phyloP scores from a whole-genome alignment of 495 filamentous ascomycete species.

The Astrothelium macrocarpum region DNA sequence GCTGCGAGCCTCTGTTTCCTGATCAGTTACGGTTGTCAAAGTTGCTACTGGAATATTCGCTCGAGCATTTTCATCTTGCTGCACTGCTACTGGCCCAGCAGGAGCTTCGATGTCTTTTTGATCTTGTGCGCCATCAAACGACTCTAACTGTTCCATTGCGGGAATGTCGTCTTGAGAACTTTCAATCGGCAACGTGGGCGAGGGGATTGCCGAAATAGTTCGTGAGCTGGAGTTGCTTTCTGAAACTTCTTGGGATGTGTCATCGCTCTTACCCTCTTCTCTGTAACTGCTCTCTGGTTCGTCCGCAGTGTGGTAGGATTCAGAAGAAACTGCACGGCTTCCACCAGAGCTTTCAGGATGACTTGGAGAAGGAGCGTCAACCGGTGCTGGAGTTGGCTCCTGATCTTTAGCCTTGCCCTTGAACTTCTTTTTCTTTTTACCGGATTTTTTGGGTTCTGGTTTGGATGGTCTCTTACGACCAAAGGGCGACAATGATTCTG shows the following conservation, averaged over 20 bases:
- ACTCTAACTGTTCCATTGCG: background rate
- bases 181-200: background rate
- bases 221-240: background rate
- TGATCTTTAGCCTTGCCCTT: background rate
- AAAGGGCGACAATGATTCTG: background rate
- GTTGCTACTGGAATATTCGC: background rate
- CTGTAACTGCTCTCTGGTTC: background rate
- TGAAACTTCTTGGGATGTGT: background rate
- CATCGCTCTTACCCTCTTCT: constrained; percentile 1
- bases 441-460: background rate
- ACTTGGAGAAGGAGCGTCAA: background rate
- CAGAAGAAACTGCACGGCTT: background rate
- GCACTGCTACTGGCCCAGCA: background rate
- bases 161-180: background rate
- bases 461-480: background rate
- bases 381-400: background rate
- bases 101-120: background rate
- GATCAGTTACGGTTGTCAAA: background rate
- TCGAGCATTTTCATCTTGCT: background rate
- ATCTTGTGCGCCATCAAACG: background rate
- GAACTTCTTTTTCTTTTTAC: background rate
- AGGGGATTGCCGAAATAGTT: background rate
- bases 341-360: background rate
- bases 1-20: background rate
- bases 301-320: constrained; percentile 2